Base-by-base conservation (phyloP, 164 flowering plant genomes). In the Nelumbo lutea region DNA sequence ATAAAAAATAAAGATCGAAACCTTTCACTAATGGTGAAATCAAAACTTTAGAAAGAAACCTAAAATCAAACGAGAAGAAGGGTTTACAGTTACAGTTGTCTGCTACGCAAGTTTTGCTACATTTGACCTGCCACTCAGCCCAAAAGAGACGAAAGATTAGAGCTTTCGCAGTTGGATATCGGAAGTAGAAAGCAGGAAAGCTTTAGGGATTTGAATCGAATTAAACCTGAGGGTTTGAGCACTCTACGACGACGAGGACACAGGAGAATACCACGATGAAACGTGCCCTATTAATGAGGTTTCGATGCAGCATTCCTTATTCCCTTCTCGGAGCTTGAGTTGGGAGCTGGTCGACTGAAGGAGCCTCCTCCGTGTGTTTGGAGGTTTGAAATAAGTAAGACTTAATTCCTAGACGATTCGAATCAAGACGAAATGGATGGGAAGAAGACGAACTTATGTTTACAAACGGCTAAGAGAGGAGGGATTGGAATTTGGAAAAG, bases 91-190 rank as follows among this genome's bases (percentile, higher is more conserved):
- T 75, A 72, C 95, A 91, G 52, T 83, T 87, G 73, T 81, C 72
- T 1, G 87, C 89, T 4, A 87, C 86, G 41, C 97, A 91, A 0
- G 81, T 73, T 81, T 79, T 84, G 83, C 97, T 91, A 73, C 97
- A 91, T 67, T 67, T 64, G 15, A 79, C 77, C 93, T 90, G 83
- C 42, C 7, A 70, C n/a, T 38, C 8, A 52, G 5, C 27, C 27
- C 27, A 27, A 43, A 0, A 46, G 15, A 6, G 59, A 13, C 43
- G 41, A 27, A 2, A 9, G 63, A 55, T 69, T 61, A 70, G 39
- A 15, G 50, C 15, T 55, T 6, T 10, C 2, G 6, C 9, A 15
- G 7, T n/a, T 43, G 2, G 6, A 42, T n/a, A 3, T 48, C 5
- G 15, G 48, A 13, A 40, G 15, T 27, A 45, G 58, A 45, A 47